A percentile compares a stretch with the other conserved stretches of the same genome.
Evolutionary conservation across 2,329 filamentous ascomycete species (phyloP).

Genomic region (Cladophialophora yegresii): DNA sequence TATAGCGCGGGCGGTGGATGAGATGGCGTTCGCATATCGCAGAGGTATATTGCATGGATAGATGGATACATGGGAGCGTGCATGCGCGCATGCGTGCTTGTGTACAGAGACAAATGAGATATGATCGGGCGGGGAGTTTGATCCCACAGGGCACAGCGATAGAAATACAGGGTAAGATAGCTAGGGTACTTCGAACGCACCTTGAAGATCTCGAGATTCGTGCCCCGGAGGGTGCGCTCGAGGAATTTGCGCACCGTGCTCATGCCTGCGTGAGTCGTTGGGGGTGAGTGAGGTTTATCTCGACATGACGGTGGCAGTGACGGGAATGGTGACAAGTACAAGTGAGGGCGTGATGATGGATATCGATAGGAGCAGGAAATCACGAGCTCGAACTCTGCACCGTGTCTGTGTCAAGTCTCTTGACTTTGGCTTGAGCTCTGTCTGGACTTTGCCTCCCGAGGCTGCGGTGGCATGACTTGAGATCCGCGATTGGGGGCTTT

Average conservation of each 20-base stretch:
- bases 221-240: slow-evolving; percentile 66
- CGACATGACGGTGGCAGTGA: neutral
- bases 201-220: slow-evolving; percentile 95
- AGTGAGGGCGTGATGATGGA: no score
- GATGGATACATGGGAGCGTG: no score
- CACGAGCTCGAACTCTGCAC: neutral
- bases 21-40: no score
- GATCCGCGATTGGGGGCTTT: neutral
- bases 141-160: no score
- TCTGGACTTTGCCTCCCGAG: neutral
- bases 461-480: slow-evolving; percentile 5
- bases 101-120: no score
- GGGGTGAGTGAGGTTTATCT: neutral
- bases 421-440: neutral
- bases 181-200: slow-evolving; percentile 52
- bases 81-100: no score
- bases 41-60: no score
- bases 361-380: neutral
- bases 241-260: slow-evolving; percentile 42
- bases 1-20: no score
- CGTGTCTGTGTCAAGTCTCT: neutral
- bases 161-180: neutral
- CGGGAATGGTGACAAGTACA: neutral
- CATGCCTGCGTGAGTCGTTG: no score
- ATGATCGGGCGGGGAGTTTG: no score